phyloP scores from a whole-genome alignment of 768 basidiomycete species.

The Pulveroboletus ravenelii region DNA sequence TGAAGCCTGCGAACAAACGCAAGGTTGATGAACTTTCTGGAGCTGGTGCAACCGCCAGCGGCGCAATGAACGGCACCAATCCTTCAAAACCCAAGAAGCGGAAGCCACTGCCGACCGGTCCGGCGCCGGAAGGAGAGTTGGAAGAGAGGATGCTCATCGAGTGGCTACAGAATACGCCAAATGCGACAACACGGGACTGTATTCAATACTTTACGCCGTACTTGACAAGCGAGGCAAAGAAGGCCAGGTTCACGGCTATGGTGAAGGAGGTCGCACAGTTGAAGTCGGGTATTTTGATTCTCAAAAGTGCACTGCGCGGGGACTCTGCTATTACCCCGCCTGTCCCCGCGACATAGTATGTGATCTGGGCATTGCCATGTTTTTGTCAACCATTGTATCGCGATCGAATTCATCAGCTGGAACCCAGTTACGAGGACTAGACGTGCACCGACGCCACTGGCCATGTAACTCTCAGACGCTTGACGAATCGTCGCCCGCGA shows the following conservation, averaged over 20 bases:
- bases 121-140: conserved; percentile 51
- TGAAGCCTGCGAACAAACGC: conserved; percentile 50
- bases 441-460: background rate
- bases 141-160: conserved; percentile 65
- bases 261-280: conserved; percentile 76
- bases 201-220: conserved; percentile 78
- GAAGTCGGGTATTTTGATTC: conserved; percentile 58
- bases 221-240: conserved; percentile 63
- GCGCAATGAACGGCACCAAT: conserved; percentile 18
- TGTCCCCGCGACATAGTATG: conserved; percentile 22
- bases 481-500: background rate
- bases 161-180: conserved; percentile 67
- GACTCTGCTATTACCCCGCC: conserved; percentile 25
- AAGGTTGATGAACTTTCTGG: conserved; percentile 46
- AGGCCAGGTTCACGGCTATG: conserved; percentile 69
- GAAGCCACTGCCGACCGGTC: conserved; percentile 36
- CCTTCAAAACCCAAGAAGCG: conserved; percentile 53
- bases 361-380: conserved; percentile 9
- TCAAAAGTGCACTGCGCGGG: conserved; percentile 42
- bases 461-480: too few species aligned
- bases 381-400: conserved; percentile 19
- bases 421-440: conserved; percentile 3
- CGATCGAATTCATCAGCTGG: conserved; percentile 13
- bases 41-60: conserved; percentile 2
- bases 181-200: conserved; percentile 72